phyloP scores from a whole-genome alignment of 179 eudicot genomes.

The Corrigiola litoralis region DNA sequence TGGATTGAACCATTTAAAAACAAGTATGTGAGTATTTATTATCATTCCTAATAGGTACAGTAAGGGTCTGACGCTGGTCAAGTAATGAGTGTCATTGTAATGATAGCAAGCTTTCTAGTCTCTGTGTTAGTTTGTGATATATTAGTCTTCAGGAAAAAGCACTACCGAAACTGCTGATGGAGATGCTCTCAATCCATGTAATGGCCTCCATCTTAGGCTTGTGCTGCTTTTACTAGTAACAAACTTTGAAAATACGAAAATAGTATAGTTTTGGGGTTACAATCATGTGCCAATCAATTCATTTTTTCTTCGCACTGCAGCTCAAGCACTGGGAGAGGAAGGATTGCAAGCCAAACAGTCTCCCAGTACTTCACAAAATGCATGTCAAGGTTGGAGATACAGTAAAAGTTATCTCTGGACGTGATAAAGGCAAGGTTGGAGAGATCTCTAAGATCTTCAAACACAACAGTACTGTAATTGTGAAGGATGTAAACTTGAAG shows the following conservation, averaged over 20 bases:
- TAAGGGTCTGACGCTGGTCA: background rate
- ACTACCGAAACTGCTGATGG: background rate
- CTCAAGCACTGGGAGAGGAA: slow-evolving; percentile 89
- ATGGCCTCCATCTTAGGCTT: background rate
- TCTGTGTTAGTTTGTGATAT: background rate
- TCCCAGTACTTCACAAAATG: slow-evolving; percentile 80
- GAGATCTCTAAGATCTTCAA: slow-evolving; percentile 61
- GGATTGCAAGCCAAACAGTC: slow-evolving; percentile 93
- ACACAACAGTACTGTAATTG: slow-evolving; percentile 73
- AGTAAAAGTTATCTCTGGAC: slow-evolving; percentile 87
- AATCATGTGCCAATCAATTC: background rate
- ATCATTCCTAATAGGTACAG: background rate
- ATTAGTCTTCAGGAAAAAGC: background rate
- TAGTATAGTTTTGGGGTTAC: background rate
- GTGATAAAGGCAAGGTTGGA: slow-evolving; percentile 84
- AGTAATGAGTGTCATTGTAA: background rate
- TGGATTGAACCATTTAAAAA: no score
- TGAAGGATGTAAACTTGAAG: slow-evolving; percentile 81
- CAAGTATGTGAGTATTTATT: no score
- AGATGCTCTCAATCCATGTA: background rate
- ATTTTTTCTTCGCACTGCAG: slow-evolving; percentile 33
- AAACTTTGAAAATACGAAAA: background rate
- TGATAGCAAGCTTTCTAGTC: background rate
- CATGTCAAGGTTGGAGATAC: slow-evolving; percentile 94
- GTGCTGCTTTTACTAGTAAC: background rate